A percentile compares a stretch with the other conserved stretches of the same genome.
Evolutionary conservation across 345 rosid genomes (phyloP).

Genomic region (Nasturtium officinale): DNA sequence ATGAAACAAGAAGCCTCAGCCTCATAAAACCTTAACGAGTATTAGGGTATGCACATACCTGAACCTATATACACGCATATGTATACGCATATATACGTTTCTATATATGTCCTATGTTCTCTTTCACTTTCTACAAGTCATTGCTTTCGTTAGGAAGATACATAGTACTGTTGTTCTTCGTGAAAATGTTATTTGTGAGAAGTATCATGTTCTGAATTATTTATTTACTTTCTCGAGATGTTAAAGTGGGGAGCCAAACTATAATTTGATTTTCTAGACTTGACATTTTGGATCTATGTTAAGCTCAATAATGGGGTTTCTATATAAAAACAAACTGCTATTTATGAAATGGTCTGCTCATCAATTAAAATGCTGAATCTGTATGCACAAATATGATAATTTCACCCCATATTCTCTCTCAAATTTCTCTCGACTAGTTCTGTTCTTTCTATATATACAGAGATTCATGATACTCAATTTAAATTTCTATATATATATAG

Average conservation of each 20-base stretch:
- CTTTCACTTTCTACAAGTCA: slow-evolving; percentile 5
- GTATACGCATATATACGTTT: background rate
- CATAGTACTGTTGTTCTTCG: background rate
- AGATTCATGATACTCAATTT: background rate
- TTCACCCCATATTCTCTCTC: background rate
- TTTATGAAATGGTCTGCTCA: background rate
- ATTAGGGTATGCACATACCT: background rate
- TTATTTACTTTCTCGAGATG: background rate
- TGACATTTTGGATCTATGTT: background rate
- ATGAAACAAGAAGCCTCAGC: slow-evolving; percentile 49
- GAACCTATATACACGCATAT: background rate
- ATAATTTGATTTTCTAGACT: background rate
- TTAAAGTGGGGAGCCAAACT: background rate
- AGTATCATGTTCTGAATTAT: background rate
- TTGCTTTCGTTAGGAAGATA: background rate
- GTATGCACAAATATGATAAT: background rate
- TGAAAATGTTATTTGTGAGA: background rate
- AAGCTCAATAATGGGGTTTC: background rate
- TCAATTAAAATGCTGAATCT: background rate
- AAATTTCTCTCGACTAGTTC: background rate
- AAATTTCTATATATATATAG: no score
- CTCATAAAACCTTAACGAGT: slow-evolving; percentile 3
- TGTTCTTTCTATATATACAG: background rate
- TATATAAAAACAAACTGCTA: background rate
- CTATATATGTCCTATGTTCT: slow-evolving; percentile 1